phyloP scores from a whole-genome alignment of 2,329 filamentous ascomycete genomes.

The Triangularia verruculosa region DNA sequence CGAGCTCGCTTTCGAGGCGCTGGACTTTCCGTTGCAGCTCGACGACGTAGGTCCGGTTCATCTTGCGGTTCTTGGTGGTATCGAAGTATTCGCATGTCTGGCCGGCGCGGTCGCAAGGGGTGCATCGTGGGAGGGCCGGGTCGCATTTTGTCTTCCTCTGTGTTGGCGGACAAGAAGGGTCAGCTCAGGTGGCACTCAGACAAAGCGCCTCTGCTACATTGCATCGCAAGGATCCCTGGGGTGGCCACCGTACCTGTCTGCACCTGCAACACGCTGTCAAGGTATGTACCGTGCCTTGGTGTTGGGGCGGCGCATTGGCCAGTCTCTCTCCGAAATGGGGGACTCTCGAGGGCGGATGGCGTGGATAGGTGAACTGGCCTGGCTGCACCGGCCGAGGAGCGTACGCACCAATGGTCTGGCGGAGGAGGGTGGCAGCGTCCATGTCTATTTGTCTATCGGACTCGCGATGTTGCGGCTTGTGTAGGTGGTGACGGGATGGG shows the following conservation, averaged over 20 bases:
- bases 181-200: conserved; percentile 1
- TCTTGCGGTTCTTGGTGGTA: conserved; percentile 77
- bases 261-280: conserved; percentile 78
- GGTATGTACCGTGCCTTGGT: conserved; percentile 65
- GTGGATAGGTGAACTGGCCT: conserved; percentile 25
- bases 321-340: conserved; percentile 37
- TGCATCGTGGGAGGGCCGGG: conserved; percentile 83
- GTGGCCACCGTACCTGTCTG: conserved; percentile 62
- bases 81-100: conserved; percentile 95
- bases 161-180: background rate
- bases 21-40: conserved; percentile 84
- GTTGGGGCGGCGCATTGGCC: conserved; percentile 52
- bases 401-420: conserved; percentile 52
- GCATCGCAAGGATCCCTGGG: conserved; percentile 2
- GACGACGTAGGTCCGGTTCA: conserved; percentile 89
- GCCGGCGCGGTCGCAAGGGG: conserved; percentile 88
- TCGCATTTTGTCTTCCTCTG: conserved; percentile 97
- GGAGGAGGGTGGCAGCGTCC: conserved; percentile 59
- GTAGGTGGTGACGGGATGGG: background rate
- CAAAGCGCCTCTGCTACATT: background rate
- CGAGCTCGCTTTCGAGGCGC: conserved; percentile 76
- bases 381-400: conserved; percentile 14
- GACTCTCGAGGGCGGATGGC: conserved; percentile 15
- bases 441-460: conserved; percentile 43
- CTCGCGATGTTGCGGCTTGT: background rate